A percentile compares a stretch with the other conserved stretches of the same genome.
phyloP scores from a whole-genome alignment of 1,284 basidiomycete species.

The Abortiporus biennis region DNA sequence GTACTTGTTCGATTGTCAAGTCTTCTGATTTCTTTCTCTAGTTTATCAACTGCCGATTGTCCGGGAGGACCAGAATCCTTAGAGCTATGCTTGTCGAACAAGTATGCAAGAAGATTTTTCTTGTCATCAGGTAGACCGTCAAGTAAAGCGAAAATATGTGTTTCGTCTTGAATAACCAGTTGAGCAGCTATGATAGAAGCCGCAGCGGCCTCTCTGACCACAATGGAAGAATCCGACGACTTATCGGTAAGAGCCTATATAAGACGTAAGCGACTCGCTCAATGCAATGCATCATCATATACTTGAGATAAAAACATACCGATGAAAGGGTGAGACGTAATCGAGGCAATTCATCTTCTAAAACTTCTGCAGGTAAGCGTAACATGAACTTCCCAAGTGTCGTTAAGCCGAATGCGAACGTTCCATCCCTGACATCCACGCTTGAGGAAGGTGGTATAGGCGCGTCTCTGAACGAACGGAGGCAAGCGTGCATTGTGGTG shows the following conservation, averaged over 20 bases:
- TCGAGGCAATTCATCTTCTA: constrained; percentile 80
- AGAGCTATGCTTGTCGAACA: constrained; percentile 78
- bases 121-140: constrained; percentile 79
- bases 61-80: constrained; percentile 32
- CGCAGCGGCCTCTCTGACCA: constrained; percentile 76
- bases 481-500: constrained; percentile 68
- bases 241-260: constrained; percentile 64
- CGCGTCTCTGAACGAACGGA: constrained; percentile 56
- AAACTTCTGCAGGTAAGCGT: constrained; percentile 70
- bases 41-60: constrained; percentile 46
- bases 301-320: constrained; percentile 34
- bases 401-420: constrained; percentile 76
- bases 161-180: constrained; percentile 72
- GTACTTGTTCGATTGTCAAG: constrained; percentile 72
- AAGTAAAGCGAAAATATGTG: constrained; percentile 69
- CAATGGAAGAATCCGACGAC: constrained; percentile 43
- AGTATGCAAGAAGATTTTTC: constrained; percentile 79
- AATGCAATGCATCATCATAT: no score
- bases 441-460: constrained; percentile 34
- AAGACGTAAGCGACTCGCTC: no score
- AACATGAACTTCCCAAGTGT: constrained; percentile 77
- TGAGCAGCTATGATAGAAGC: constrained; percentile 77
- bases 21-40: constrained; percentile 71
- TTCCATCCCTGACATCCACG: constrained; percentile 49
- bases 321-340: constrained; percentile 61